Evolutionary conservation across 768 basidiomycete species (phyloP), one percentile per base, ranked within the genome.

Genomic region (Russula virescens): DNA sequence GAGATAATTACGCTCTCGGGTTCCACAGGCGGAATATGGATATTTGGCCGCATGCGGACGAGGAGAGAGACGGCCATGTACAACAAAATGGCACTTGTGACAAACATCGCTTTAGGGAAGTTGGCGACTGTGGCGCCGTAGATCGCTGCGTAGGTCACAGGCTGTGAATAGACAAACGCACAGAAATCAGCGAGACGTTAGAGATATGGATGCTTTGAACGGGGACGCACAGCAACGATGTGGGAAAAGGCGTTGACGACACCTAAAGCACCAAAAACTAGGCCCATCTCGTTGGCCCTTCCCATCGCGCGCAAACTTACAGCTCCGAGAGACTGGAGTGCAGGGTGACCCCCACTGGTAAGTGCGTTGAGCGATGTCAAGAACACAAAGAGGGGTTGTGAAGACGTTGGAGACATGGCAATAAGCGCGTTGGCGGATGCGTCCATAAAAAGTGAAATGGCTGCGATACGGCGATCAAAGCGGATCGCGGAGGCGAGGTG

Each of bases 221-320:
- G 8, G 26, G 31, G 35, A 66, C 67, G 45, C 40, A 68, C 67
- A 14, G 67, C 67, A 18, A 68, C 13, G 21, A 66, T 68, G 5
- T 68, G 67, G 5, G 65, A 66, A 28, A 61, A 47, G 23, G 67
- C 64, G 26, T 68, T 68, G 9, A 42, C 58, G n/a, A 68, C 19
- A 3, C 67, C 67, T 35, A 68, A 48, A 19, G 65, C 67, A n/a
- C 67, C 67, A 53, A 68, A 68, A 3, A 68, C 65, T 25, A 68
- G 61, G 18, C 67, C 67, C 14, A 66, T 43, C 46, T 68, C 67
- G 42, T 56, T 59, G n/a, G 55, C 61, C 51, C 66, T 68, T 18
- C 67, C 67, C 65, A 66, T 66, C 6, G 67, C 67, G 35, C 62
- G 67, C 8, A 68, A 46, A 34, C 67, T 68, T 25, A 68, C 67